Evolutionary conservation across 768 basidiomycete genomes (phyloP), one percentile per base, ranked within the genome.

Genomic region (Mycena chlorophos): DNA sequence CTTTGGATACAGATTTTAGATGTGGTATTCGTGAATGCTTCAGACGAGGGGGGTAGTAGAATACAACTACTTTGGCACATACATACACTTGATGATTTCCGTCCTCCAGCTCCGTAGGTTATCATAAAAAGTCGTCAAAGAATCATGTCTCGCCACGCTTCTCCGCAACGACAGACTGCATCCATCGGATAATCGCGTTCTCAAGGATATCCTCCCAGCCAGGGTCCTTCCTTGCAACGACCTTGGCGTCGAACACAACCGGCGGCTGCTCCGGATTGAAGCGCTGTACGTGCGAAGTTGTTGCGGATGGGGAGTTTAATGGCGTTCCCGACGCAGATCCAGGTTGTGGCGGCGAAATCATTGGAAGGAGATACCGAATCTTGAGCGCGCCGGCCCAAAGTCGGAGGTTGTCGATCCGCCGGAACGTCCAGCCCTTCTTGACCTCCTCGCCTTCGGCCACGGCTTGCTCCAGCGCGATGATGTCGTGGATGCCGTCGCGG

Each of bases 191-290:
- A 12, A 93, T 70, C 0, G 83, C 78, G 20, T 63, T 63, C 66
- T 88, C 84, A 4, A 96, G 75, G 88, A 93, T 91, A 23, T 74
- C 73, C 53, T 91, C 86, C 93, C 93, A 96, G 0, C 88, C 91
- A 0, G 80, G 77, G 12, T 88, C 91, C 54, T 78, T 83, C 55
- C 83, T 76, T 26, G 91, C 93, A 2, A 94, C 82, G 2, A 84
- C 68, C 42, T 81, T 80, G 0, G 89, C 83, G 64, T 94, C 91
- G 58, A 96, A 94, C 4, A 76, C 52, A 27, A 90, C 69, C 0
- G 81, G 74, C 0, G 79, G 74, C 52, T 80, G 78, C 3, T 72
- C 63, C 10, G 70, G 64, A 19, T 73, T 67, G 55, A 78, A 79
- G 22, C 75, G 73, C 26, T 68, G 51, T 46, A 65, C 69, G n/a